Evolutionary conservation across 345 rosid species (phyloP), one percentile per base, ranked within the genome.

Genomic region (Pugionium cornutum): DNA sequence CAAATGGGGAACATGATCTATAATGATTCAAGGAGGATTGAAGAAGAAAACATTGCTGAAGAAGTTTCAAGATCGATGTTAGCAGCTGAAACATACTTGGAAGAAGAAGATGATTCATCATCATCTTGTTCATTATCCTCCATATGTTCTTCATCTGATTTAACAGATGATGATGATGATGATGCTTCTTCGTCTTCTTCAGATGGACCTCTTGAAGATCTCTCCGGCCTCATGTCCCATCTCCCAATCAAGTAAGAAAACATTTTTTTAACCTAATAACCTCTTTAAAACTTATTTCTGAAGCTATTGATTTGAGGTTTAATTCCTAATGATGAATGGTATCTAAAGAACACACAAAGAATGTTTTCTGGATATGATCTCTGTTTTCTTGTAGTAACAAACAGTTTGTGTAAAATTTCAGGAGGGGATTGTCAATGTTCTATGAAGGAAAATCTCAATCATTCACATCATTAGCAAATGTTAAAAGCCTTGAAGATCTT

Each of bases 401-500:
- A 5, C 7, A 57, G 29, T 34, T 35, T 51, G 11, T 50, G 11
- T 45, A 18, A 18, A 10, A 27, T 42, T 4, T 62, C 84, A 89
- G 94, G 75, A 80, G 89, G 58, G 96, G 95, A 25, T 70, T 92
- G 25, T 92, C 98, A 30, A 84, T 80, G 55, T 86, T 70, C 64
- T 92, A 87, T 36, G 67, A 83, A 42, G 98, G 98, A 53, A 87
- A 82, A 72, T 86, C 92, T 4, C 89, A 84, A 25, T 92, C 98
- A 9, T 92, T 83, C 65, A 80, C 97, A 61, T 87, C 88, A 64
- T 67, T 92, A 66, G 82, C 80, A 41, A 80, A 77, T 10, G 92
- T 81, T 48, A 79, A 64, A 68, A 82, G 80, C 77, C 57, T 76
- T 6, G 96, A 85, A 58, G 87, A 86, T 57, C 79, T 86, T 35